Conservation (phyloP, 345 rosid species). For the Camelina hispida region DNA sequence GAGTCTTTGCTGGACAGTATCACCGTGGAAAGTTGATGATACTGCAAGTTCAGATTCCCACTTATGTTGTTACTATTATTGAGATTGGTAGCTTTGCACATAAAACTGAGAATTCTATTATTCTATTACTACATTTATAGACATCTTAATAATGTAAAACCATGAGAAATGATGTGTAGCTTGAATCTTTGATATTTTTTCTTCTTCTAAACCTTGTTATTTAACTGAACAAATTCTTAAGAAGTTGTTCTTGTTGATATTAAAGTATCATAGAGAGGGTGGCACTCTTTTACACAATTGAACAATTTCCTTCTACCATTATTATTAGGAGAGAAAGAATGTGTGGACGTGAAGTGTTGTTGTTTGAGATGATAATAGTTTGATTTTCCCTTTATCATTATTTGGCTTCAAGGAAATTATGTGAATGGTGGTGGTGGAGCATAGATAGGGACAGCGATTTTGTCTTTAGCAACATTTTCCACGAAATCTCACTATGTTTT, state of each 20-base stretch:
- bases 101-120: neutral
- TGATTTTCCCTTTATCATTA: too few species aligned
- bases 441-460: neutral
- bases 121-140: neutral
- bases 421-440: neutral
- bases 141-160: neutral
- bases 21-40: constrained; percentile 43
- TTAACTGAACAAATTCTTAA: too few species aligned
- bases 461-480: neutral
- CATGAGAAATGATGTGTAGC: neutral
- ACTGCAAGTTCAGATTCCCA: neutral
- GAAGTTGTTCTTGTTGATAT: too few species aligned
- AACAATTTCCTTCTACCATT: neutral
- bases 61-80: neutral
- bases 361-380: neutral
- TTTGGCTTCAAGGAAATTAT: neutral
- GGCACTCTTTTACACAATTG: neutral
- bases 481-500: neutral
- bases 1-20: constrained; percentile 85
- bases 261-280: neutral
- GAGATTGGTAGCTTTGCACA: constrained; percentile 9
- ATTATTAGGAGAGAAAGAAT: neutral
- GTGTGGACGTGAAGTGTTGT: neutral
- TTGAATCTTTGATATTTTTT: neutral
- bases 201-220: neutral